Evolutionary conservation across 2,329 filamentous ascomycete genomes (phyloP), one percentile per base, ranked within the genome.

Genomic region (Cordyceps tenuipes): DNA sequence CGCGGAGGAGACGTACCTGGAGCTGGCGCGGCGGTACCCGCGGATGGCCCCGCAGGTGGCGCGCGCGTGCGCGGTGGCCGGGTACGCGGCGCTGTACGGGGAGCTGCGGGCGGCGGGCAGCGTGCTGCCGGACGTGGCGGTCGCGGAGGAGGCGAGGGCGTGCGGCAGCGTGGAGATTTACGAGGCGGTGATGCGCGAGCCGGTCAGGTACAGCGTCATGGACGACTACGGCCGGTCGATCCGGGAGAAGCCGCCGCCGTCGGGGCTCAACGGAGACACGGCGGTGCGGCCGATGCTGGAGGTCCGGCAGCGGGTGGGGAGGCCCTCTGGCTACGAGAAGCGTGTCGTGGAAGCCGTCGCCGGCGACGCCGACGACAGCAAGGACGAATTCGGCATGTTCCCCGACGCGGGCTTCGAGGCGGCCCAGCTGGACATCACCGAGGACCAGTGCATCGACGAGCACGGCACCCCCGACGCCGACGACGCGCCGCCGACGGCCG

Each of bases 21-120:
- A 67, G 12, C 62, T 77, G 36, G 70, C 63, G 9, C 21, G 47
- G 2, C 62, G 60, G 1, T 76, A 72, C 63, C 73, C 73, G 1
- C 23, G 62, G 15, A 67, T 74, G 69, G 26, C 61, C 13, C 76
- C 76, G 57, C 69, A 75, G 26, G 69, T 74, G 23, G 72, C 67
- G 17, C 68, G 74, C 3, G 71, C 73, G 0, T 76, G 74, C 62
- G 74, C 74, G 8, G 71, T 71, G 3, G 75, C 70, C 2, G 71
- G 71, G 3, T 76, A 76, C 59, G 61, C 56, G 9, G 61, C 66
- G n/a, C 65, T 77, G 5, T 76, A 72, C 61, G 23, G 62, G 4
- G 71, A 74, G 61, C 67, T 75, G 13, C 64, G 26, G 12, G 47
- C 31, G 3, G 15, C 13, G 9, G 47, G 47, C 1, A 50, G 3